Percentiles rank a stretch among this genome's conserved stretches.
These are phyloP conservation scores for Acarospora socialis DNA, from an alignment of 2,329 filamentous ascomycete species.

Conservation along the genomic window DNA sequence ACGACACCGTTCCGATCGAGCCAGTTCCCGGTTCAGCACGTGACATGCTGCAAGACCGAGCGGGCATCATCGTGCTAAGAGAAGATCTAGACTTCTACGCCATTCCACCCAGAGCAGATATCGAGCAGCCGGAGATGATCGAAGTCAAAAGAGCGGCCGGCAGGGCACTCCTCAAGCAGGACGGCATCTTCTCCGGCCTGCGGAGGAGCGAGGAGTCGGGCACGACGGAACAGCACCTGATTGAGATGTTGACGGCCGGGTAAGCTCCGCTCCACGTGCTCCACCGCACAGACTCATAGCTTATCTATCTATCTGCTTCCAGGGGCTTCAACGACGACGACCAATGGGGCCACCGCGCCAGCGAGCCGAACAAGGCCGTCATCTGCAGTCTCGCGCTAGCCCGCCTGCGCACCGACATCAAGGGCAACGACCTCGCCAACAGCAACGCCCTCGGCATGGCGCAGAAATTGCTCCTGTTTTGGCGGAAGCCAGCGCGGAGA, in stretches of 20 bases:
- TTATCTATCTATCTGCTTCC: slow-evolving; percentile 3
- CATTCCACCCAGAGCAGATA: slow-evolving; percentile 74
- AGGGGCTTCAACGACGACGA: slow-evolving; percentile 97
- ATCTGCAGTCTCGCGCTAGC: slow-evolving; percentile 93
- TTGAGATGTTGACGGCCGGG: slow-evolving; percentile 98
- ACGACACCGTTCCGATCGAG: slow-evolving; percentile 50
- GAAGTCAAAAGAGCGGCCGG: slow-evolving; percentile 89
- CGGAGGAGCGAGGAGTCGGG: slow-evolving; percentile 91
- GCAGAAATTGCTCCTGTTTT: slow-evolving; percentile 93
- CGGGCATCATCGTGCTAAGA: slow-evolving; percentile 89
- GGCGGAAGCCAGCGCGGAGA: slow-evolving; percentile 87
- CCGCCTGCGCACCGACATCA: slow-evolving; percentile 80
- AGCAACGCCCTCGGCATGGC: slow-evolving; percentile 85
- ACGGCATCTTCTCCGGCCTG: slow-evolving; percentile 90
- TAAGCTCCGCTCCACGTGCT: slow-evolving; percentile 34
- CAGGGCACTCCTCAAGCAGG: slow-evolving; percentile 69
- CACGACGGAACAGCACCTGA: slow-evolving; percentile 93
- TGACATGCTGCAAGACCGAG: slow-evolving; percentile 72
- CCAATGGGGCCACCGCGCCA: slow-evolving; percentile 89
- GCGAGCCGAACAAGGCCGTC: slow-evolving; percentile 94
- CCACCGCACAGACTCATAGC: not conserved
- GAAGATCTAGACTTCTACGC: slow-evolving; percentile 97
- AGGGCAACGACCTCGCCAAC: slow-evolving; percentile 58
- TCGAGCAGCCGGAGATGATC: slow-evolving; percentile 81
- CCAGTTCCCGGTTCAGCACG: slow-evolving; percentile 51